Percentiles rank a stretch among this genome's conserved stretches.
Evolutionary conservation across 495 filamentous ascomycete genomes (phyloP).

Genomic region (Aspergillus indologenus): DNA sequence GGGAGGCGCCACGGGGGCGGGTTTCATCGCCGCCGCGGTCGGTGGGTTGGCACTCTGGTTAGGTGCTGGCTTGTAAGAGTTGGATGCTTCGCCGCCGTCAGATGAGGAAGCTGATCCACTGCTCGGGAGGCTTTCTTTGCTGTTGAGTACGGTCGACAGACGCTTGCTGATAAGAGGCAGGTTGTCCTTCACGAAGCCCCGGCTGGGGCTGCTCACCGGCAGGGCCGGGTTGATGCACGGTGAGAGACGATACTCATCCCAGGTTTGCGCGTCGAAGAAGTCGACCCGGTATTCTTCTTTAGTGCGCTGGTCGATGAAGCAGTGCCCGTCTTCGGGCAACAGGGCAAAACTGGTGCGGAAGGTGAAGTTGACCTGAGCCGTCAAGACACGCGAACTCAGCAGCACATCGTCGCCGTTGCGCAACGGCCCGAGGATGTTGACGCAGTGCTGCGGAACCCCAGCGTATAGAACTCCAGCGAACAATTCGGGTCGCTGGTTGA

Average conservation of each 20-base stretch:
- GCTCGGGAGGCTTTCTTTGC: conserved; percentile 14
- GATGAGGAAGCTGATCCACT: conserved; percentile 5
- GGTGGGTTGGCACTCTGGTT: conserved; percentile 8
- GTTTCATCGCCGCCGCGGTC: conserved; percentile 29
- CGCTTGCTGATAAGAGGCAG: conserved; percentile 42
- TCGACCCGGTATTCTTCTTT: conserved; percentile 79
- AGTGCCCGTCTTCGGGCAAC: conserved; percentile 82
- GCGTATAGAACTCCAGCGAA: conserved; percentile 86
- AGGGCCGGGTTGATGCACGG: conserved; percentile 69
- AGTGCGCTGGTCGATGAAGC: conserved; percentile 81
- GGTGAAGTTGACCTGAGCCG: conserved; percentile 92
- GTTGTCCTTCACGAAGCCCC: conserved; percentile 45
- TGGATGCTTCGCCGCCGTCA: conserved; percentile 14
- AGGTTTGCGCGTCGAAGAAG: conserved; percentile 77
- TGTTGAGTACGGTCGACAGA: conserved; percentile 32
- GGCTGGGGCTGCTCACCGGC: conserved; percentile 34
- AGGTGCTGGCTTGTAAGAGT: conserved; percentile 9
- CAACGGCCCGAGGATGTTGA: conserved; percentile 87
- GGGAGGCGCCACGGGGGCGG: conserved; percentile 6
- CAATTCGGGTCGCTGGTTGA: conserved; percentile 83
- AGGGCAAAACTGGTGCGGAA: conserved; percentile 83
- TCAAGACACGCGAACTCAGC: conserved; percentile 84
- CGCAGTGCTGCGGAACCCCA: conserved; percentile 78
- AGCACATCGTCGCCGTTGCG: conserved; percentile 90
- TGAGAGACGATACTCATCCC: conserved; percentile 75